Percentiles rank a stretch among this genome's conserved stretches.
phyloP scores from a whole-genome alignment of 78 protist genomes.

The Neovahlkampfia damariscottae region DNA sequence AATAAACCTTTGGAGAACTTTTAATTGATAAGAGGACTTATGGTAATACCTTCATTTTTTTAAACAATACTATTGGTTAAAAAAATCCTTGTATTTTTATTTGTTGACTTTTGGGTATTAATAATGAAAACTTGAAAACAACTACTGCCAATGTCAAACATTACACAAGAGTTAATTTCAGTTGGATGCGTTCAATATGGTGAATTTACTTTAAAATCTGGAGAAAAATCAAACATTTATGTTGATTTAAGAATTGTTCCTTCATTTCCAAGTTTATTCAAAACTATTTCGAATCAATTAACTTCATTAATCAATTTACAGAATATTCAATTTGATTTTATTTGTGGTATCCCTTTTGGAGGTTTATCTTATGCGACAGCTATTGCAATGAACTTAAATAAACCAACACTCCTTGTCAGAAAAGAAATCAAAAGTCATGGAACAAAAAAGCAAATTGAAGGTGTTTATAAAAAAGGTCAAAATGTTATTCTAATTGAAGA shows the following conservation, averaged over 20 bases:
- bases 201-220: constrained; percentile 57
- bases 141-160: too few relatives aligned
- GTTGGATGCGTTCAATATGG: constrained; percentile 12
- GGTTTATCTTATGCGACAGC: constrained; percentile 73
- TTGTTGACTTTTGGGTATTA: too few relatives aligned
- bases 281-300: constrained; percentile 21
- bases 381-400: constrained; percentile 29
- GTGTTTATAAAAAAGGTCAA: constrained; percentile 43
- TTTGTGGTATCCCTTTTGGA: constrained; percentile 71
- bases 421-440: constrained; percentile 75
- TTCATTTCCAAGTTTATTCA: constrained; percentile 41
- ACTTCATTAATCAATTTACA: background rate
- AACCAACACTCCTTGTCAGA: constrained; percentile 56
- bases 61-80: too few relatives aligned
- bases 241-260: constrained; percentile 56
- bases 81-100: too few relatives aligned
- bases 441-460: constrained; percentile 58
- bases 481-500: constrained; percentile 58
- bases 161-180: background rate
- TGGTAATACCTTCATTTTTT: too few relatives aligned
- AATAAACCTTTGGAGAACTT: too few relatives aligned
- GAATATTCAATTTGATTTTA: background rate
- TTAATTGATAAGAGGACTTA: too few relatives aligned
- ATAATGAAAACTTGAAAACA: too few relatives aligned
- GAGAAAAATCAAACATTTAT: constrained; percentile 61